Conservation (phyloP, 2,329 filamentous ascomycete genomes). For the Gaeumannomyces tritici region DNA sequence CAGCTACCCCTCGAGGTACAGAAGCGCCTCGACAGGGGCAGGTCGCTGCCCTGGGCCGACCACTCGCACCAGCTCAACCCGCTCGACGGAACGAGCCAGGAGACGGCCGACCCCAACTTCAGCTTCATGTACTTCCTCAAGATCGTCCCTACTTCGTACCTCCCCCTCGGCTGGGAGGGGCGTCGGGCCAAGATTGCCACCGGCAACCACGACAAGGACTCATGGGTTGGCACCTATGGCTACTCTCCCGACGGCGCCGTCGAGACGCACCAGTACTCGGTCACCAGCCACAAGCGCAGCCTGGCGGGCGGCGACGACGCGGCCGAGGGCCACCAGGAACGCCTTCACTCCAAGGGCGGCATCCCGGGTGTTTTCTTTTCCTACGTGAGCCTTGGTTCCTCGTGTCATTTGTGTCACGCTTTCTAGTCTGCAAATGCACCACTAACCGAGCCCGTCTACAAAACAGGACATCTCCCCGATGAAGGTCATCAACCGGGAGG, state of each 20-base stretch:
- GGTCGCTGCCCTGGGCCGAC: slow-evolving; percentile 63
- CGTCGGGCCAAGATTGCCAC: slow-evolving; percentile 22
- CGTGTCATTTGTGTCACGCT: neutral
- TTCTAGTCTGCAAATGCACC: neutral
- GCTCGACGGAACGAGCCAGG: slow-evolving; percentile 70
- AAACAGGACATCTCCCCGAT: slow-evolving; percentile 93
- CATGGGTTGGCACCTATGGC: slow-evolving; percentile 61
- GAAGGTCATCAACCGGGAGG: slow-evolving; percentile 98
- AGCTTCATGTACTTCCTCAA: slow-evolving; percentile 99
- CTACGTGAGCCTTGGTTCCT: slow-evolving; percentile 55
- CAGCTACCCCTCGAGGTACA: slow-evolving; percentile 68
- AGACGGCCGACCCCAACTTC: slow-evolving; percentile 71
- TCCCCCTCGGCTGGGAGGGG: slow-evolving; percentile 82
- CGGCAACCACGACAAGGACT: slow-evolving; percentile 33
- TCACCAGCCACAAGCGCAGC: slow-evolving; percentile 91
- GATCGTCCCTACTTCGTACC: slow-evolving; percentile 91
- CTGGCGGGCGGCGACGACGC: slow-evolving; percentile 74
- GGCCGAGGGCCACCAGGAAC: slow-evolving; percentile 83
- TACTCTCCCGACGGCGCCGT: slow-evolving; percentile 65
- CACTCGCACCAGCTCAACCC: slow-evolving; percentile 75
- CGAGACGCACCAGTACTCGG: slow-evolving; percentile 97
- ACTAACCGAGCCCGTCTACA: neutral
- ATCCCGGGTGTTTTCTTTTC: slow-evolving; percentile 98
- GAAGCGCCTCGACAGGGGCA: slow-evolving; percentile 47
- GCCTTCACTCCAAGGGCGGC: slow-evolving; percentile 78